Evolutionary conservation across 768 basidiomycete species (phyloP), one percentile per base, ranked within the genome.

Genomic region (Suillus clintonianus): DNA sequence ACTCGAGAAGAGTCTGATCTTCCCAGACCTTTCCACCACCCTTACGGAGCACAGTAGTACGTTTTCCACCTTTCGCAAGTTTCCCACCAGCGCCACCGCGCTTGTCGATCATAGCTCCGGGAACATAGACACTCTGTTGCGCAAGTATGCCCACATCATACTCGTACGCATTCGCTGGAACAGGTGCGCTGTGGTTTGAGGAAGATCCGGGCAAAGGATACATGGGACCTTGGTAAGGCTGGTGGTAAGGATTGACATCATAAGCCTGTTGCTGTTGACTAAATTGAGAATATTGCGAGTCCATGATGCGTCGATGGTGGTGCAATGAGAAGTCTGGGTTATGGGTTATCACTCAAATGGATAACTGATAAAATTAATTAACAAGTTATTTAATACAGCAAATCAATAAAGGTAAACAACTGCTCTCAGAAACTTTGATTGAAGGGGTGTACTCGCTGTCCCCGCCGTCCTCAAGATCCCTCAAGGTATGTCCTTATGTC

Each of bases 1-100:
- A 99, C 70, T 99, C 97, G 15, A 98, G 78, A 62, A 99, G 81
- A 4, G 95, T 97, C 78, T 94, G 94, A 75, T 99, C 97, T 76
- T 99, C 97, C 97, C 97, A 99, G 27, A 93, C 89, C 79, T 95
- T 96, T 39, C 97, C 97, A 60, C 85, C 97, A 6, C 96, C 97
- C 77, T 98, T 98, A 59, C 97, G 84, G 55, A 99, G 78, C 11
- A 99, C 97, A 4, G 97, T 99, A 55, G 88, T 90, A 65, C 97
- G 82, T 79, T 98, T 97, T 47, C 92, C 92, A 56, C 94, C 94
- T 74, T 94, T 95, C 0, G 90, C 90, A 53, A 94, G 79, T 74
- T 92, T 93, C 4, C 92, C 92, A 54, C 92, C 92, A 3, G 92
- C 86, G 13, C 92, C 91, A 36, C 93, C 91, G 54, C 90, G 86